Base-by-base conservation (phyloP, 1,284 basidiomycete genomes). In the Cystobasidium slooffiae region DNA sequence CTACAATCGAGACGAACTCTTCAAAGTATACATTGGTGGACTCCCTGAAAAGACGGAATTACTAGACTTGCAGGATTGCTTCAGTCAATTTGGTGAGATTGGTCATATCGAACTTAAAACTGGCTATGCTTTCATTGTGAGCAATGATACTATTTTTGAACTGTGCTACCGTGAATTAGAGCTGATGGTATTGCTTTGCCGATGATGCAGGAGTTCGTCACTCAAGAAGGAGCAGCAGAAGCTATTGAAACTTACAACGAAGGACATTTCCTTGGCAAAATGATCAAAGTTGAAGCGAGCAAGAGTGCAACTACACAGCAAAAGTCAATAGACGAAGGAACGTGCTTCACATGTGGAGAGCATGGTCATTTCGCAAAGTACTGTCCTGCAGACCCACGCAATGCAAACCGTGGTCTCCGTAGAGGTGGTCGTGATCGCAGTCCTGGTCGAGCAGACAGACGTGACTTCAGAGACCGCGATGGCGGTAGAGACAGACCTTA, bases 51-150 rank as follows among this genome's bases (percentile, higher is more conserved):
- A 69, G 14, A 78, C 79, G 22, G 77, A 78, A 37, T 69, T 76
- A 18, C 75, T 65, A 6, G 79, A 80, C 20, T 61, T 80, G 14
- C 68, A 79, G 47, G 78, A 79, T 51, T 80, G 79, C 75, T 80
- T 80, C 61, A 78, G 79, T 3, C 77, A 79, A 61, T 75, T 80
- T 22, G 79, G 79, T 3, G 74, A 76, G 2, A 77, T 79, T 68
- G 70, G 63, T n/a, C 78, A 78, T 69, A 63, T 58, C 44, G 75
- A 77, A 49, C 67, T 80, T 63, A 79, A 78, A 55, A 63, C 72
- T 9, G 79, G 79, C 51, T 80, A 77, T 72, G 79, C 79, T 49
- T 80, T 80, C 47, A 78, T 80, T 44, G 79, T 80, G 53, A 66
- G 78, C 73, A 22, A 39, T 22, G 24, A 16, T 9, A 22, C 68